phyloP scores from a whole-genome alignment of 140 eudicot genomes.

The Oenanthe javanica region DNA sequence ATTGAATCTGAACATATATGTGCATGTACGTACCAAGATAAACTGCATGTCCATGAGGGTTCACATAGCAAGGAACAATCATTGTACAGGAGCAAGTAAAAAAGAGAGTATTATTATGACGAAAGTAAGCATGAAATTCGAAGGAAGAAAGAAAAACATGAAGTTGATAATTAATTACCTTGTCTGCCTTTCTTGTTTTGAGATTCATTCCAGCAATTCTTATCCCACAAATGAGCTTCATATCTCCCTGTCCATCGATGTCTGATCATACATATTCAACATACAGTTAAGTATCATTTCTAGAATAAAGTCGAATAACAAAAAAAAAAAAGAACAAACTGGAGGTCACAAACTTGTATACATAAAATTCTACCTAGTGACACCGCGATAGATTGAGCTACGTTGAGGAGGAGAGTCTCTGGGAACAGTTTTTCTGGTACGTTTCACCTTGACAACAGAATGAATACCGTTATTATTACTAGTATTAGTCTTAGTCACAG shows the following conservation, averaged over 20 bases:
- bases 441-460: conserved; percentile 42
- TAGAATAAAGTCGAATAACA: not conserved
- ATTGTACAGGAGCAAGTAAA: conserved; percentile 1
- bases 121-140: not conserved
- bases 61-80: conserved; percentile 13
- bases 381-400: conserved; percentile 86
- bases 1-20: not conserved
- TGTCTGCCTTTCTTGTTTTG: conserved; percentile 96
- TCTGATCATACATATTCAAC: conserved; percentile 27
- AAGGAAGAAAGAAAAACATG: not conserved
- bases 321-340: not conserved
- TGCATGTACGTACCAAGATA: conserved; percentile 68
- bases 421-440: conserved; percentile 68
- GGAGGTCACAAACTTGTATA: not conserved
- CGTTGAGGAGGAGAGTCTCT: conserved; percentile 91
- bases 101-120: not conserved
- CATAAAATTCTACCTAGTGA: conserved; percentile 45
- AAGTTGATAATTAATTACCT: conserved; percentile 30
- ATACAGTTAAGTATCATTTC: not conserved
- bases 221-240: conserved; percentile 97
- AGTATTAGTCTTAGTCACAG: not conserved
- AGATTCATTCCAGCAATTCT: conserved; percentile 86
- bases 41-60: conserved; percentile 44
- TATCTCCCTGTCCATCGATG: conserved; percentile 92
- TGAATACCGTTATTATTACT: conserved; percentile 1